A percentile compares a stretch with the other conserved stretches of the same genome.
Conservation (phyloP, 805 yeast species). For the Gaillardinia entomophila region DNA sequence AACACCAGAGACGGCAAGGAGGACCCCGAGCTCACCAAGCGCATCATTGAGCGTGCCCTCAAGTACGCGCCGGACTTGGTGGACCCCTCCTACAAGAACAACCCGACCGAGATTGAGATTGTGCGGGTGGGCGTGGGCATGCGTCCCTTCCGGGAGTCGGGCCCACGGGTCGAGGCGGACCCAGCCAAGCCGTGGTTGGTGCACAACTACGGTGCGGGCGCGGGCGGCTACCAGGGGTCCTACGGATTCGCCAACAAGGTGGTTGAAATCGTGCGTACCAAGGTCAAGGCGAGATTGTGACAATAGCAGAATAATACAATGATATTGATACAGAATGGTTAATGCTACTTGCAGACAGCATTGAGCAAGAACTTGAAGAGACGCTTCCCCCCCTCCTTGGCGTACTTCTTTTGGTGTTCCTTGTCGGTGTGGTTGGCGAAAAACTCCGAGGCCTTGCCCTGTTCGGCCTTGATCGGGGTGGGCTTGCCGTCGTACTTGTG, state of each 20-base stretch:
- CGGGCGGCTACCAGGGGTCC: conserved; percentile 53
- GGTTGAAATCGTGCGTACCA: conserved; percentile 25
- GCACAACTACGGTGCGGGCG: conserved; percentile 60
- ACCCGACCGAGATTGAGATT: conserved; percentile 24
- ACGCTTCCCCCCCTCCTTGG: conserved; percentile 18
- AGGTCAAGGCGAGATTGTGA: conserved; percentile 9
- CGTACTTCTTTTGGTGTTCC: conserved; percentile 32
- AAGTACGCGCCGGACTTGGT: conserved; percentile 34
- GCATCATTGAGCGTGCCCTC: conserved; percentile 43
- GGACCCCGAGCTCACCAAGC: conserved; percentile 40
- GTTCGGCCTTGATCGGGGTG: conserved; percentile 23
- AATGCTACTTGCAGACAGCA: conserved; percentile 12
- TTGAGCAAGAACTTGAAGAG: conserved; percentile 15
- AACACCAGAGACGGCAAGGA: conserved; percentile 8
- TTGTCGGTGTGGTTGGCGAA: conserved; percentile 19
- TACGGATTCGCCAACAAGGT: conserved; percentile 55
- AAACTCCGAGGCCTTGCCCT: conserved; percentile 21
- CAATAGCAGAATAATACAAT: too few relatives aligned
- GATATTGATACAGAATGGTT: too few relatives aligned
- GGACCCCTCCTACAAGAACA: conserved; percentile 18
- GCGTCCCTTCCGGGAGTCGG: conserved; percentile 32
- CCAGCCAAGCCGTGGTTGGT: conserved; percentile 31
- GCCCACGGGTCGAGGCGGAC: conserved; percentile 30
- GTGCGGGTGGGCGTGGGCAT: conserved; percentile 31
- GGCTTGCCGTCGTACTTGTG: conserved; percentile 28